Conservation (phyloP, 2,329 filamentous ascomycete genomes). For the Aspergillus fumigatus region DNA sequence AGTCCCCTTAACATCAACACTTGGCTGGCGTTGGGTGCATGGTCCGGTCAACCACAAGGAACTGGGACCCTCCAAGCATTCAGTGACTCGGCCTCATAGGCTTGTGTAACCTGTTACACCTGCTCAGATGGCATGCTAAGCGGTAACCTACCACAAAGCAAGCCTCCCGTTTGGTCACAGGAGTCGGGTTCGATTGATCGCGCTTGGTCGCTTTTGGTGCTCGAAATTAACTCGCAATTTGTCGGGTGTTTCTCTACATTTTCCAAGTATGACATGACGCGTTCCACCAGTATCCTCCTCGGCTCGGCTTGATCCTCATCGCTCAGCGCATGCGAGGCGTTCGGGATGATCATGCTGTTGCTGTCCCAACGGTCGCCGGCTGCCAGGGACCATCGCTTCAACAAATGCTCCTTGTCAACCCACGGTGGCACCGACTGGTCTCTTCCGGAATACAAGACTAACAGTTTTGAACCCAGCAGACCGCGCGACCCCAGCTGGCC, state of each 20-base stretch:
- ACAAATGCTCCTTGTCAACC: conserved; percentile 42
- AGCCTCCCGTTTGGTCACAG: too few relatives aligned
- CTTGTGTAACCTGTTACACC: too few relatives aligned
- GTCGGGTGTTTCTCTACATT: background rate
- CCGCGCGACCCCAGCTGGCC: conserved; percentile 41
- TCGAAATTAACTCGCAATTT: background rate
- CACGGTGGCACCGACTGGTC: conserved; percentile 43
- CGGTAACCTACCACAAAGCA: too few relatives aligned
- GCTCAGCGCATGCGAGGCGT: background rate
- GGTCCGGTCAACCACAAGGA: too few relatives aligned
- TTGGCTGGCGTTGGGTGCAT: too few relatives aligned
- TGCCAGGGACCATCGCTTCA: conserved; percentile 41
- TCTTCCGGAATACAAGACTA: conserved; percentile 44
- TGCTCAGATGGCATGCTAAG: too few relatives aligned
- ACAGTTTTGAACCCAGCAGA: conserved; percentile 34
- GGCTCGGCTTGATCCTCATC: background rate
- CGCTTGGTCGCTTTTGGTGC: background rate
- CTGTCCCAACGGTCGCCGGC: conserved; percentile 34
- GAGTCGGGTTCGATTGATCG: too few relatives aligned
- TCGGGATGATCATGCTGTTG: conserved; percentile 44
- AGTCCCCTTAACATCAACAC: too few relatives aligned
- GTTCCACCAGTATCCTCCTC: background rate
- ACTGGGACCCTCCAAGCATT: too few relatives aligned
- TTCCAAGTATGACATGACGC: background rate
- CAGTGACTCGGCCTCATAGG: too few relatives aligned